Conservation (phyloP, 805 yeast genomes). For the Starmerella powellii region DNA sequence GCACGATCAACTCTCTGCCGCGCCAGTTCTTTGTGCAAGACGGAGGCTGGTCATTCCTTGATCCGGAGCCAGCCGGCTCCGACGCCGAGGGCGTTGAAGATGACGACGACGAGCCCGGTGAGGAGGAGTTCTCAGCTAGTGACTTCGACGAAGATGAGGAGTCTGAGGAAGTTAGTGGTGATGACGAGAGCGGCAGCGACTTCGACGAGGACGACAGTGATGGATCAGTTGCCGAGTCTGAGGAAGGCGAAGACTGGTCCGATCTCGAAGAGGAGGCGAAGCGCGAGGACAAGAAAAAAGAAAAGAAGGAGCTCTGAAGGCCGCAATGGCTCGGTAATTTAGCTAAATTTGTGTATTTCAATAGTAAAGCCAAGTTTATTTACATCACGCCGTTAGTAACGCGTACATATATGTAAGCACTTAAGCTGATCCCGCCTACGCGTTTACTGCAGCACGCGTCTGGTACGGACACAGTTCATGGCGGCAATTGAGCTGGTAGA, state of each 20-base stretch:
- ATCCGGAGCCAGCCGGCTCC: constrained; percentile 45
- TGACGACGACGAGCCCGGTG: constrained; percentile 45
- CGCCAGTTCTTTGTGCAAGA: constrained; percentile 73
- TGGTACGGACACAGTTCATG: too few species aligned
- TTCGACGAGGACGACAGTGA: constrained; percentile 26
- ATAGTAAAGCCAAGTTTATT: too few species aligned
- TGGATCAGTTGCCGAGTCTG: constrained; percentile 26
- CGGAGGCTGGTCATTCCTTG: constrained; percentile 94
- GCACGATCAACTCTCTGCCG: constrained; percentile 82
- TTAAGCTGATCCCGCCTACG: background rate
- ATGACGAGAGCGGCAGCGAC: constrained; percentile 18
- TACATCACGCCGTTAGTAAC: too few species aligned
- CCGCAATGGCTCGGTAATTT: too few species aligned
- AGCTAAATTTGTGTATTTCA: too few species aligned
- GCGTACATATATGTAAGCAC: too few species aligned
- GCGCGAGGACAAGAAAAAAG: constrained; percentile 24
- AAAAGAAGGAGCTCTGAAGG: constrained; percentile 3
- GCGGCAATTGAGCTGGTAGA: too few species aligned
- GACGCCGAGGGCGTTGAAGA: constrained; percentile 59
- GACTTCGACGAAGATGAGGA: constrained; percentile 44
- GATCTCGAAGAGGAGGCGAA: constrained; percentile 47
- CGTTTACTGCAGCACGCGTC: background rate
- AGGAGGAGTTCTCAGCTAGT: constrained; percentile 53
- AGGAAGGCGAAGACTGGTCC: constrained; percentile 42
- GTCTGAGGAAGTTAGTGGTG: constrained; percentile 27